Evolutionary conservation across 345 rosid genomes (phyloP), one percentile per base, ranked within the genome.

Genomic region (Lepidium sativum): DNA sequence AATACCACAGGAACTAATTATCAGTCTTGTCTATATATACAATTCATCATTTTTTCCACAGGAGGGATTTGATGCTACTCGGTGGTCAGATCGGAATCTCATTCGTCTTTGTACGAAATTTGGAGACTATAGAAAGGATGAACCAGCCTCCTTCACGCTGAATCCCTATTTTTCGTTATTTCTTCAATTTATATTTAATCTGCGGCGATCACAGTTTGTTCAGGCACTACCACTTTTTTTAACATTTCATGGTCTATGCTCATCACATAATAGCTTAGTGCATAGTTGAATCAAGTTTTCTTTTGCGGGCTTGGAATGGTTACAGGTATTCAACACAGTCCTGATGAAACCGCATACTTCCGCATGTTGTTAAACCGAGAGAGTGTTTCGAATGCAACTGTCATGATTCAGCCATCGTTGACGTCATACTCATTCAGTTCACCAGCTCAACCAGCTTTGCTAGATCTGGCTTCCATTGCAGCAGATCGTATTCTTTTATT

Each of bases 41-140:
- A 50, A 8, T 12, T 27, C 20, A 14, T 50, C 55, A 27, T 50
- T 50, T 32, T 37, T 27, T 12, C 60, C 5, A 37, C 87, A 94
- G 97, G 99, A 94, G 70, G 97, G 90, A 39, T 94, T 94, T 80
- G 99, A 94, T 77, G 96, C 96, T 68, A 86, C 97, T 45, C 86
- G 99, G 68, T 94, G 99, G 99, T 69, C 90, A 74, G 99, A 94
- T 75, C 77, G 99, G 73, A 88, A 82, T 43, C 97, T 94, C 51
- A 94, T 94, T 71, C 95, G 96, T 31, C 57, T 90, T 5, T 94
- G 99, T 74, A 81, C 99, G 29, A 90, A 86, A 72, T 94, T 94
- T 67, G 99, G 99, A 15, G 97, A 90, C 60, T 94, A 90, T 59
- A 78, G 91, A 61, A 90, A 94, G 82, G 99, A 94, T 79, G 99